phyloP scores from a whole-genome alignment of 352 stramenopile genomes.

The Globisporangium carolinianum region DNA sequence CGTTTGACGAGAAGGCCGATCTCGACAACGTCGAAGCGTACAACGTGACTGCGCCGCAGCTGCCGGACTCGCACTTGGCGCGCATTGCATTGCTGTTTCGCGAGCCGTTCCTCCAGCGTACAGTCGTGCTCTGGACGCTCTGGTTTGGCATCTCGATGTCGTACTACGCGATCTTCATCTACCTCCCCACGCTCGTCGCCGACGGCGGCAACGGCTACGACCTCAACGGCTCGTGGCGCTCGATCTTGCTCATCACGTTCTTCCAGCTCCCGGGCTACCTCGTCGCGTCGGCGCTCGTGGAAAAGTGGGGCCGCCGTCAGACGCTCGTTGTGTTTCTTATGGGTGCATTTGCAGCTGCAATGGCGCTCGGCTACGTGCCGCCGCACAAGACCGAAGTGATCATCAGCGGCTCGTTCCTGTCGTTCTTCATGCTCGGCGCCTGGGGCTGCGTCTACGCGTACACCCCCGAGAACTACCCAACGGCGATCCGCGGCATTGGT shows the following conservation, averaged over 20 bases:
- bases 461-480: slow-evolving; percentile 73
- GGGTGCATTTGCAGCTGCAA: slow-evolving; percentile 33
- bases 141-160: slow-evolving; percentile 67
- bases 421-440: slow-evolving; percentile 63
- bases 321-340: slow-evolving; percentile 51
- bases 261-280: slow-evolving; percentile 65
- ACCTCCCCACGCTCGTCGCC: slow-evolving; percentile 41
- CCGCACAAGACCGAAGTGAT: slow-evolving; percentile 34
- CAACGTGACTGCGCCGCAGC: slow-evolving; percentile 8
- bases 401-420: slow-evolving; percentile 38
- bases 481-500: slow-evolving; percentile 57
- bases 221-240: slow-evolving; percentile 45
- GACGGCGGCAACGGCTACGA: slow-evolving; percentile 41
- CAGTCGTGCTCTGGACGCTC: slow-evolving; percentile 54
- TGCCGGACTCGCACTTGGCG: slow-evolving; percentile 41
- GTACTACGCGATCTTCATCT: slow-evolving; percentile 69
- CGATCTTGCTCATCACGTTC: slow-evolving; percentile 52
- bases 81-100: slow-evolving; percentile 50
- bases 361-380: slow-evolving; percentile 56
- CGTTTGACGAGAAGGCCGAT: slow-evolving; percentile 34
- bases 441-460: slow-evolving; percentile 72
- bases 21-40: slow-evolving; percentile 16
- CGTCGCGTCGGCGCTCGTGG: slow-evolving; percentile 38
- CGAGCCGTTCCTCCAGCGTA: slow-evolving; percentile 41
- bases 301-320: slow-evolving; percentile 41